Evolutionary conservation across 345 rosid genomes (phyloP).

Genomic region (Eutrema heterophyllum): DNA sequence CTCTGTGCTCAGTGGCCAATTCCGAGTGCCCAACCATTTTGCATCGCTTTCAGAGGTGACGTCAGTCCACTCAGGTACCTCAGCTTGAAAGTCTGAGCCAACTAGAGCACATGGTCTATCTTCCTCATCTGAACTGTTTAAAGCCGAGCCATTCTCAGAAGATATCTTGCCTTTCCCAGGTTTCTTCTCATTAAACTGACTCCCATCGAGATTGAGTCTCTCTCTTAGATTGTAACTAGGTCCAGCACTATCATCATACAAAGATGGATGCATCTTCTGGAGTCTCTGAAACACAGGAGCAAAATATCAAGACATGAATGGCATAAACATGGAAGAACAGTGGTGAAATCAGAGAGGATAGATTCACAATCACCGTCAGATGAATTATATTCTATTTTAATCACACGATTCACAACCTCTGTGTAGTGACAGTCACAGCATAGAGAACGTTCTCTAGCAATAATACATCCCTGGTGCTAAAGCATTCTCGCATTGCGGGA

Average conservation of each 20-base stretch:
- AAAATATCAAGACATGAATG: slow-evolving; percentile 19
- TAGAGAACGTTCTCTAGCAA: neutral
- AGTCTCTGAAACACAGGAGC: slow-evolving; percentile 43
- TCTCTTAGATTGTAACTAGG: slow-evolving; percentile 69
- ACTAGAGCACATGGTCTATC: slow-evolving; percentile 36
- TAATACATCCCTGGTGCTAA: neutral
- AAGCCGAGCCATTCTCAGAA: slow-evolving; percentile 18
- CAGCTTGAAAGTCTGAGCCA: slow-evolving; percentile 70
- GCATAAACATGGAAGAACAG: neutral
- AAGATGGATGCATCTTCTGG: slow-evolving; percentile 71
- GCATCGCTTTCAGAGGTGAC: slow-evolving; percentile 44
- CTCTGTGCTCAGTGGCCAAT: slow-evolving; percentile 62
- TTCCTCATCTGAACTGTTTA: slow-evolving; percentile 30
- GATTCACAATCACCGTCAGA: neutral
- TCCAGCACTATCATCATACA: slow-evolving; percentile 66
- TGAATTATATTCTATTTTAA: neutral
- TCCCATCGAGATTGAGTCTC: slow-evolving; percentile 36
- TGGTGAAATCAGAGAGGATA: slow-evolving; percentile 1
- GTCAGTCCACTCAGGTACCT: slow-evolving; percentile 65
- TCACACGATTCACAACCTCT: neutral
- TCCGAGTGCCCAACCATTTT: slow-evolving; percentile 71
- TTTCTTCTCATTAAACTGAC: slow-evolving; percentile 13
- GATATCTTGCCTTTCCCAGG: slow-evolving; percentile 14
- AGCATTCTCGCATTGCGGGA: neutral
- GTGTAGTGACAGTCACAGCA: neutral